Base-by-base conservation (phyloP, 441 rosid species). In the Erodium texanum region DNA sequence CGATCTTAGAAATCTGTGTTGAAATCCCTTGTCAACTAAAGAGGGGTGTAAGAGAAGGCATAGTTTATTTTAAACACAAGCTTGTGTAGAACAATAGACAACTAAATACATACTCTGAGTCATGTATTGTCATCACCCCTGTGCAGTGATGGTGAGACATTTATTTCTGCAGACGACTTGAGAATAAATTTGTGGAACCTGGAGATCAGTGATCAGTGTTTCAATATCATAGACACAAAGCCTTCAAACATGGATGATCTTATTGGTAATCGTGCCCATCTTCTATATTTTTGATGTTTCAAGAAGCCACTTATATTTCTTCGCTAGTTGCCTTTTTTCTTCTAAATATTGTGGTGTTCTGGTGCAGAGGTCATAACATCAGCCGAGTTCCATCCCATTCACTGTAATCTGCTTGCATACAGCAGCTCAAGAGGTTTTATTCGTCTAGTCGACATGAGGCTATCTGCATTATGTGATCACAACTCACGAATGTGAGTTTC, bases 351-450 rank as follows among this genome's bases (percentile, higher is more conserved):
- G 23, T 66, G 34, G 23, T 66, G 41, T 64, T 76, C 74, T 34
- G 66, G 23, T 76, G 74, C 89, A 88, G 88, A 88, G 87, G 89
- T 88, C 78, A 86, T 88, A 70, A 88, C 88, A 16, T 81, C 89
- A 45, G 89, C 95, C 16, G 85, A 85, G 68, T 86, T 88, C 76
- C 92, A 88, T 74, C 95, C 95, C 45, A 69, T 41, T 69, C 83
- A 83, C 23, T 88, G 95, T 77, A 86, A 88, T 79, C 76, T 81
- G 69, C 85, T 88, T 48, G 88, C 89, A 32, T 86, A 82, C 82
- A 81, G 91, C 81, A 86, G 88, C 73, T 86, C 94, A 68, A 88
- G 91, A 80, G 94, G 94, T 68, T 86, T 75, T 72, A 78, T 86
- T 72, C 85, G 76, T 63, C 72, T 88, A 23, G 83, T 82, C 78